These are phyloP conservation scores for Phytophthora pistaciae DNA, from an alignment of 352 stramenopile genomes.

Conservation along the genomic window DNA sequence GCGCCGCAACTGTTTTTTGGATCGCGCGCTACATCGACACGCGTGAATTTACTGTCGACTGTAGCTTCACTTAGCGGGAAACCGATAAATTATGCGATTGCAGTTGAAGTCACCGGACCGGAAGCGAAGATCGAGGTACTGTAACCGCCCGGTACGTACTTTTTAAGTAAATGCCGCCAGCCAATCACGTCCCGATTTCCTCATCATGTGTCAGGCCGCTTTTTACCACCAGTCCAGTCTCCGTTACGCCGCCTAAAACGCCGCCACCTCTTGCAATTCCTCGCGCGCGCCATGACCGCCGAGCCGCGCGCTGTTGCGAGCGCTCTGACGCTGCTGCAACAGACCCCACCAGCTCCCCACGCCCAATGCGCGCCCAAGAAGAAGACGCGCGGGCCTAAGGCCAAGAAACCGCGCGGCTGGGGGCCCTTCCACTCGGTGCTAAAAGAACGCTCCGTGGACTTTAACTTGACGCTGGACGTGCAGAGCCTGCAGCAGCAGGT, in stretches of 20 bases:
- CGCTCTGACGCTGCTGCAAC: background rate
- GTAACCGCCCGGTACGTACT: too few species aligned
- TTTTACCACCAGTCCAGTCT: background rate
- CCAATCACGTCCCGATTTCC: background rate
- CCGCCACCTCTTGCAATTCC: background rate
- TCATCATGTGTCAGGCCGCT: background rate
- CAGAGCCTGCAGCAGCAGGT: slow-evolving; percentile 48
- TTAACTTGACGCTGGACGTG: slow-evolving; percentile 60
- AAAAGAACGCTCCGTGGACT: slow-evolving; percentile 51
- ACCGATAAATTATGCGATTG: too few species aligned
- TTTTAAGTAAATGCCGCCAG: background rate
- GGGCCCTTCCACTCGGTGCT: slow-evolving; percentile 42
- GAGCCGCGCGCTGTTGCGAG: background rate
- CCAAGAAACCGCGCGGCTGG: slow-evolving; percentile 29
- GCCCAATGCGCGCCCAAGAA: background rate
- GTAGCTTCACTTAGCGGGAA: too few species aligned
- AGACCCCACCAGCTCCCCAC: background rate
- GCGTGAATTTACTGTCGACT: too few species aligned
- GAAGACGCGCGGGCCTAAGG: background rate
- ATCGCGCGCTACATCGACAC: too few species aligned
- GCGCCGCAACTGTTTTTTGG: too few species aligned
- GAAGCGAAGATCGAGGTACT: too few species aligned
- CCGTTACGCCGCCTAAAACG: background rate
- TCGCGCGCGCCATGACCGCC: background rate
- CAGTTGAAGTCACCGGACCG: too few species aligned